Evolutionary conservation across 345 rosid species (phyloP).

Genomic region (Citrus australasica): DNA sequence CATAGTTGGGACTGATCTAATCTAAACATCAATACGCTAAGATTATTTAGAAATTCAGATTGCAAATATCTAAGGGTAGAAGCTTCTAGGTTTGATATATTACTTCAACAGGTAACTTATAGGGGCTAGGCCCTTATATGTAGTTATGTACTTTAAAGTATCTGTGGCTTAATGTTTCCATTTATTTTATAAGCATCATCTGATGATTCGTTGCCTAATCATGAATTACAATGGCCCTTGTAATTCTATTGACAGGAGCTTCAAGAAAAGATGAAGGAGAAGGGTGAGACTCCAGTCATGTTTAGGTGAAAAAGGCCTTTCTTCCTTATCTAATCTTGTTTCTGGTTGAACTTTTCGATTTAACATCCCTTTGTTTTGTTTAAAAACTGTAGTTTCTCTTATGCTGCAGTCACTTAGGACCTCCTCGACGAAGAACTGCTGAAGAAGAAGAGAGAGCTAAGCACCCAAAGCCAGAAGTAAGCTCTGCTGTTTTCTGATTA

Average conservation of each 20-base stretch:
- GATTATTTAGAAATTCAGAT: not conserved
- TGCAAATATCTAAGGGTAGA: not conserved
- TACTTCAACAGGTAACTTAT: not conserved
- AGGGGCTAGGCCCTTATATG: not conserved
- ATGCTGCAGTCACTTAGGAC: slow-evolving; percentile 81
- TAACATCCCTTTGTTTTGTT: slow-evolving; percentile 15
- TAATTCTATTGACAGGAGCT: slow-evolving; percentile 52
- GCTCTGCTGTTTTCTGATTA: slow-evolving; percentile 16
- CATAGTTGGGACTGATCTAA: not conserved
- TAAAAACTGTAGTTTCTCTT: slow-evolving; percentile 26
- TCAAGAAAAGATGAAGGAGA: slow-evolving; percentile 90
- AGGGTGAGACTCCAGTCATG: slow-evolving; percentile 96
- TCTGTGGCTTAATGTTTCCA: not conserved
- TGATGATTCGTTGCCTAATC: slow-evolving; percentile 11
- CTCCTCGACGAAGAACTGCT: slow-evolving; percentile 67
- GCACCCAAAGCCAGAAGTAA: slow-evolving; percentile 90
- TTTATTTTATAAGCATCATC: slow-evolving; percentile 1
- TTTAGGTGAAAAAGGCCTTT: slow-evolving; percentile 54
- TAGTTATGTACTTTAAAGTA: not conserved
- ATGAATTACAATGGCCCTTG: not conserved
- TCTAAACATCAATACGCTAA: not conserved
- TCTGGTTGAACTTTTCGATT: slow-evolving; percentile 4
- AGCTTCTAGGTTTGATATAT: not conserved
- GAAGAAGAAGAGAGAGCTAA: slow-evolving; percentile 85
- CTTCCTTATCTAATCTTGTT: slow-evolving; percentile 9